Evolutionary conservation across 495 filamentous ascomycete species (phyloP).

Genomic region (Cetradonia linearis): DNA sequence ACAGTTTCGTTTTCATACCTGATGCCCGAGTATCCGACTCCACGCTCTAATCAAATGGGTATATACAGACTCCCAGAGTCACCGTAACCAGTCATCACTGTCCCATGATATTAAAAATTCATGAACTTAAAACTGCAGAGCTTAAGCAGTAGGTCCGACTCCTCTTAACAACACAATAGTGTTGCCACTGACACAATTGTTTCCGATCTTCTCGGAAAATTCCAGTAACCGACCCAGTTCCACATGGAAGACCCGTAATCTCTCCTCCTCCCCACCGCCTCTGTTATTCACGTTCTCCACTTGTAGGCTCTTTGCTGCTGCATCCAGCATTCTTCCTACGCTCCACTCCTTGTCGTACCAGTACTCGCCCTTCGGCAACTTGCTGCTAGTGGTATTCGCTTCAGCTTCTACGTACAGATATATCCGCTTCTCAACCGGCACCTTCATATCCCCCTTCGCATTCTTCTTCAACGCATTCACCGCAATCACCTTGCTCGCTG

Average conservation of each 20-base stretch:
- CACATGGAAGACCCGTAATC: slow-evolving; percentile 79
- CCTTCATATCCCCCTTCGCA: slow-evolving; percentile 78
- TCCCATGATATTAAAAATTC: no score
- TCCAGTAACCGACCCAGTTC: slow-evolving; percentile 77
- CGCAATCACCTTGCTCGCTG: slow-evolving; percentile 49
- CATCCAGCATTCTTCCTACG: slow-evolving; percentile 77
- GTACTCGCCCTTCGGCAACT: slow-evolving; percentile 67
- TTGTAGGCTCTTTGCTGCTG: slow-evolving; percentile 68
- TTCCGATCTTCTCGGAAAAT: slow-evolving; percentile 73
- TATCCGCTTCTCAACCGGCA: slow-evolving; percentile 67
- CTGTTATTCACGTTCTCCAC: slow-evolving; percentile 86
- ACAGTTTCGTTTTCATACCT: not conserved
- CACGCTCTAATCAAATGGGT: not conserved
- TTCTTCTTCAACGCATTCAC: slow-evolving; percentile 68
- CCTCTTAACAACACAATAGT: slow-evolving; percentile 83
- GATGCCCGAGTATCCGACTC: not conserved
- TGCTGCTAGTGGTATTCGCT: slow-evolving; percentile 62
- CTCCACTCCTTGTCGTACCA: slow-evolving; percentile 82
- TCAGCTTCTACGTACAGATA: slow-evolving; percentile 82
- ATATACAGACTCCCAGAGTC: not conserved
- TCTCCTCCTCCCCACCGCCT: slow-evolving; percentile 62
- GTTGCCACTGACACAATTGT: slow-evolving; percentile 63
- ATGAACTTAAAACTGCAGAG: no score
- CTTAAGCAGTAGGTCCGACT: slow-evolving; percentile 46
- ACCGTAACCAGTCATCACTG: not conserved